Evolutionary conservation across 2,329 filamentous ascomycete genomes (phyloP).

Genomic region (Monilinia laxa): DNA sequence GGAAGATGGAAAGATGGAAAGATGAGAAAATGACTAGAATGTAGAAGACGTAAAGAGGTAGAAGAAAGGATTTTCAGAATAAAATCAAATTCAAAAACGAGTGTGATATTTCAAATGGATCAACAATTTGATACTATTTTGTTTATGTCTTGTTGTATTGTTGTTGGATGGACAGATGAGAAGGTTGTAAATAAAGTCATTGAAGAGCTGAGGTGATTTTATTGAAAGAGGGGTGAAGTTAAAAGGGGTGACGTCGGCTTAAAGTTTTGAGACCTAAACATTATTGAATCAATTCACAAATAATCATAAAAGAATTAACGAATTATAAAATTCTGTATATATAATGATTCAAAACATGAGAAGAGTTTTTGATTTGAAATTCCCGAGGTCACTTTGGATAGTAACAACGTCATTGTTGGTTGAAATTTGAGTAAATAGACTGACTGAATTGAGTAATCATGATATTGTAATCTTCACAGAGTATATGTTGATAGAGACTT

Average conservation of each 20-base stretch:
- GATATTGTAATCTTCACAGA: background rate
- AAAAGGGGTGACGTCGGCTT: too few relatives aligned
- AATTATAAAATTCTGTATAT: too few relatives aligned
- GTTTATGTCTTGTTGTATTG: background rate
- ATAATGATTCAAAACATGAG: too few relatives aligned
- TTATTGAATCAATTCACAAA: too few relatives aligned
- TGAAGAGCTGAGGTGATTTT: too few relatives aligned
- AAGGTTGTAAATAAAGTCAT: background rate
- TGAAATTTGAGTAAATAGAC: background rate
- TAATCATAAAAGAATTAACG: too few relatives aligned
- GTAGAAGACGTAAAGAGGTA: background rate
- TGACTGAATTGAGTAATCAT: background rate
- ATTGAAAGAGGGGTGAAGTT: too few relatives aligned
- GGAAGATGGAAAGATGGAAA: background rate
- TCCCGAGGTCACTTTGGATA: too few relatives aligned
- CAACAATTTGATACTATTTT: conserved; percentile 9
- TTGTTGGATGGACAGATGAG: background rate
- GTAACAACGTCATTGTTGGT: too few relatives aligned
- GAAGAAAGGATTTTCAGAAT: background rate
- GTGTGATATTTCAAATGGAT: conserved; percentile 11
- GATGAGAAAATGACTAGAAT: background rate
- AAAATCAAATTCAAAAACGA: conserved; percentile 3
- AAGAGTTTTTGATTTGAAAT: too few relatives aligned
- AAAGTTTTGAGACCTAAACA: too few relatives aligned
- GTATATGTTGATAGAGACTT: background rate